Evolutionary conservation across 306 rosid genomes (phyloP), one percentile per base, ranked within the genome.

Genomic region (Sesbania bispinosa): DNA sequence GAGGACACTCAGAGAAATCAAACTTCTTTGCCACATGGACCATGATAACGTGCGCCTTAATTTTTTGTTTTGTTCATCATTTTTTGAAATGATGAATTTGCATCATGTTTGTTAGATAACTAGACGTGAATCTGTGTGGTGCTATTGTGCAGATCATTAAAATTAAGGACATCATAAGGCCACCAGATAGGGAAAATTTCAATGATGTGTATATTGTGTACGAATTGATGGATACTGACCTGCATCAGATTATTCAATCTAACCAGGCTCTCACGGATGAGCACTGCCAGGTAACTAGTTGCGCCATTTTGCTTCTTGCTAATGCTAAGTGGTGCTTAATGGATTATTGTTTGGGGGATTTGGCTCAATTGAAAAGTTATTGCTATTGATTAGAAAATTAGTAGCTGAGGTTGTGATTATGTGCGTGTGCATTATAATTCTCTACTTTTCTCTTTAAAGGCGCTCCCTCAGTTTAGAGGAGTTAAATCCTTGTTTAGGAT

Each of bases 191-290:
- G 89, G 86, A 80, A 53, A 90, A 80, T 0, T 94, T 94, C 69
- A 80, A 86, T 65, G 97, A 94, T 79, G 97, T 94, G 69, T 94
- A 94, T 69, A 79, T 94, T 53, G 97, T 89, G 33, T 90, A 86
- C 68, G 98, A 90, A 54, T 66, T 93, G 73, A 87, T 93, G 97
- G 98, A 90, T 67, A 88, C 98, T 50, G 98, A 94, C 50, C 70
- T 94, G 51, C 85, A 94, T 80, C 98, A 89, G 86, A 90, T 94
- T 35, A 94, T 88, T 45, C 83, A 85, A 64, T 94, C 98, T 69
- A 81, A 15, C 76, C 97, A 94, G 87, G 78, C 78, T 77, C 86
- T 94, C 47, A 83, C 96, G 0, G 96, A 94, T 79, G 98, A 94
- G 73, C 98, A 94, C 72, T 90, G 96, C 42, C 97, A 94, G 89